These are phyloP conservation scores for Themeda triandra DNA, from an alignment of 176 grass and related monocot genomes.

Conservation along the genomic window DNA sequence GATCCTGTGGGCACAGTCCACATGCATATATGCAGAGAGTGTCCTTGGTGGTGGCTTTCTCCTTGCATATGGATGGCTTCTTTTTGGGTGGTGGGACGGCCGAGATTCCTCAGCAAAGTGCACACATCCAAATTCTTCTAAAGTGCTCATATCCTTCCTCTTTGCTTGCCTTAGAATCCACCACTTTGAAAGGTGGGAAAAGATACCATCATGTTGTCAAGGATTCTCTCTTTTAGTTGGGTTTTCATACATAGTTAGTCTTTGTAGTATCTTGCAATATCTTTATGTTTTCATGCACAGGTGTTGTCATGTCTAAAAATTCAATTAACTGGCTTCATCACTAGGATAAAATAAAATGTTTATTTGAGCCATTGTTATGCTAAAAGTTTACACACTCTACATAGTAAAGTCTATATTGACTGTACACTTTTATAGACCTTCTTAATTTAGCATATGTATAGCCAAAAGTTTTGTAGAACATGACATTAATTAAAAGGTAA, in stretches of 20 bases:
- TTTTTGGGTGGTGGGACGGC: conserved; percentile 34
- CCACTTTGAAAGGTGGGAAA: conserved; percentile 32
- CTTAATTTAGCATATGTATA: too few species aligned
- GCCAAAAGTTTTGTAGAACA: too few species aligned
- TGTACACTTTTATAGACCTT: too few species aligned
- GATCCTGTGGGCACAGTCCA: conserved; percentile 12
- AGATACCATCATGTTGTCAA: conserved; percentile 34
- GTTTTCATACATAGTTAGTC: background rate
- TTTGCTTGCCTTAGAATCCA: conserved; percentile 59
- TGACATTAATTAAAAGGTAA: too few species aligned
- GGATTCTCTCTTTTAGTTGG: conserved; percentile 14
- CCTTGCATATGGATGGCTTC: too few species aligned
- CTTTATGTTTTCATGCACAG: background rate
- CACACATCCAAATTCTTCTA: conserved; percentile 32
- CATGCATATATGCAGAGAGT: background rate
- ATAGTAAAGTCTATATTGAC: too few species aligned
- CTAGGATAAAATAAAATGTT: background rate
- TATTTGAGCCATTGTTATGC: background rate
- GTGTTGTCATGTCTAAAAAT: background rate
- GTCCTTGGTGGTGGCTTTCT: too few species aligned
- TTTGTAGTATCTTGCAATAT: background rate
- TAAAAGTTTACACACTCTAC: too few species aligned
- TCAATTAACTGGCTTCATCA: background rate
- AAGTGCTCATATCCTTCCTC: conserved; percentile 28
- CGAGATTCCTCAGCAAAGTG: conserved; percentile 54